Base-by-base conservation (phyloP, 306 rosid genomes). In the Macrotyloma uniflorum region DNA sequence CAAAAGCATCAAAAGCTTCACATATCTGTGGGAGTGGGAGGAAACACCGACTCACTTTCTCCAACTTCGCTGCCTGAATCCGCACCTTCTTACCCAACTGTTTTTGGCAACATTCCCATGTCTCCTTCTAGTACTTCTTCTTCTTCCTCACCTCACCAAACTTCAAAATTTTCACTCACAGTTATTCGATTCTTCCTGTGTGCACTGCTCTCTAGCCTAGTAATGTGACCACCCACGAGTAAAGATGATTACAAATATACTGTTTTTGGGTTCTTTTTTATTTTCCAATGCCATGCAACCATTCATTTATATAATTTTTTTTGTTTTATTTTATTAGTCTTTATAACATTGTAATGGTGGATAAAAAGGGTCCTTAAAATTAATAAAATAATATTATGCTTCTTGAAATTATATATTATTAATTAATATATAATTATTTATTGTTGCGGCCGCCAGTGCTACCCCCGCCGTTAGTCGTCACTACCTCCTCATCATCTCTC, bases 81-180 rank as follows among this genome's bases (percentile, higher is more conserved):
- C 1, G 83, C 96, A 10, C 90, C 96, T 5, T 90, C 98, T 18
- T 93, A 93, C 67, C 89, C 91, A 16, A 88, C 84, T 0, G 87
- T 82, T 5, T 93, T 93, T 62, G 97, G 97, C 14, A 43, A 81
- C 76, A 93, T 93, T 61, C 97, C 96, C 2, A 43, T 61, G 0
- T 64, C 87, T 54, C 53, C 83, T n/a, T 51, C 59, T 20, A 19
- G 14, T 40, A 40, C n/a, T n/a, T n/a, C 14, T 10, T 40, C 57
- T 7, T 83, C 97, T 53, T 83, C 46, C 36, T 80, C 86, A 22
- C 57, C 79, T 15, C 69, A 83, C 1, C 42, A 9, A 15, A 59
- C 64, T 33, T 46, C 67, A 9, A 9, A 19, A 24, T 46, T 80
- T 46, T 70, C 81, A 3, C 43, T 40, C 4, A 11, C 81, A 30